These are phyloP conservation scores for Magnaporthiopsis poae DNA, from an alignment of 2,329 filamentous ascomycete genomes.

Conservation along the genomic window DNA sequence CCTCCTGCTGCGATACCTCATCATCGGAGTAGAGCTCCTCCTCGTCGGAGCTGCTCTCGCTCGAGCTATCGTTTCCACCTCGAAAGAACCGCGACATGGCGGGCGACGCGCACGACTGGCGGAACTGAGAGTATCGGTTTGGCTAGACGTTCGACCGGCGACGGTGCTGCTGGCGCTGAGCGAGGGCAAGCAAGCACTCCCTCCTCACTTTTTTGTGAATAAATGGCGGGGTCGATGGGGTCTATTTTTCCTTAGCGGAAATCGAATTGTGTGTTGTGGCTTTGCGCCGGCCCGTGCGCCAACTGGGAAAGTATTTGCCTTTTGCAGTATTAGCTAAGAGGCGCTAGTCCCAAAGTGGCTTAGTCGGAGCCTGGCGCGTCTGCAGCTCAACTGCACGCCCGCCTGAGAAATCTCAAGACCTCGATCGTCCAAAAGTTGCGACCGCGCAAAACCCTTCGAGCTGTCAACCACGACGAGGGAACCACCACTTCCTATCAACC, in stretches of 20 bases:
- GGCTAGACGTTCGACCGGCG: not conserved
- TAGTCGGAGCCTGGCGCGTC: not conserved
- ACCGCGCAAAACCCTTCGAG: not conserved
- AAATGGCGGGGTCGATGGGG: not conserved
- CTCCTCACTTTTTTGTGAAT: not conserved
- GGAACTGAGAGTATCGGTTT: not conserved
- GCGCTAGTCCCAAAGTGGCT: not conserved
- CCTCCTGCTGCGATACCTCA: conserved; percentile 46
- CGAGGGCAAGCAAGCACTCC: not conserved
- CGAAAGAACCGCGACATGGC: conserved; percentile 96
- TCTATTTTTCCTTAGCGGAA: not conserved
- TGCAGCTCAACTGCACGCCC: not conserved
- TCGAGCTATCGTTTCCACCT: conserved; percentile 83
- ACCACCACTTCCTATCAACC: conserved; percentile 3
- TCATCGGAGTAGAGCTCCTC: conserved; percentile 86
- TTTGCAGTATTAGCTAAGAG: not conserved
- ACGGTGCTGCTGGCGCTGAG: not conserved
- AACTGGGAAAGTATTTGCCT: not conserved
- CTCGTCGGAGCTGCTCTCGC: conserved; percentile 90
- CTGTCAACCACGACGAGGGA: not conserved
- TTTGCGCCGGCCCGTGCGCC: not conserved
- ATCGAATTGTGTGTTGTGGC: not conserved
- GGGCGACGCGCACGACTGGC: conserved; percentile 14
- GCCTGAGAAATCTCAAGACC: not conserved
- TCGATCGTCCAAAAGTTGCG: not conserved